These are phyloP conservation scores for Nicotiana knightiana DNA, from an alignment of 257 asterid genomes.

Conservation along the genomic window DNA sequence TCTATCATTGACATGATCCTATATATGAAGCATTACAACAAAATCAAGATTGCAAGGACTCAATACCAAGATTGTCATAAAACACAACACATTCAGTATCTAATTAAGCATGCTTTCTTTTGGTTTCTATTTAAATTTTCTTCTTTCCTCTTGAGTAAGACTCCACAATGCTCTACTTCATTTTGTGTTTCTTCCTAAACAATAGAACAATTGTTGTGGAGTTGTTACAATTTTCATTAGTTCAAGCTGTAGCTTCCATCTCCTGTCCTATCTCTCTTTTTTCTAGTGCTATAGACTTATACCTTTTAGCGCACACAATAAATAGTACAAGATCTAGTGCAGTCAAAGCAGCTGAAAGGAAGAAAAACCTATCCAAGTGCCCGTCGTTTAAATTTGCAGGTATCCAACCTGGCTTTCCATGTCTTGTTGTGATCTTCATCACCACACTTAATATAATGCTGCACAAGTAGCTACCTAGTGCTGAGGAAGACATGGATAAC, in stretches of 20 bases:
- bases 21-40: not conserved
- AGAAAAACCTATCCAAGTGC: constrained; percentile 78
- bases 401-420: constrained; percentile 76
- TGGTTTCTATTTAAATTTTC: not conserved
- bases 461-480: constrained; percentile 74
- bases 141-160: not conserved
- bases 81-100: not conserved
- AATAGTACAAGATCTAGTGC: constrained; percentile 56
- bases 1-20: not conserved
- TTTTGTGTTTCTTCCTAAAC: constrained; percentile 6
- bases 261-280: constrained; percentile 29
- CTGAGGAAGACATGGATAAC: constrained; percentile 73
- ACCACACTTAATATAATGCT: constrained; percentile 47
- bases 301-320: constrained; percentile 57
- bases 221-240: not conserved
- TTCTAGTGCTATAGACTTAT: constrained; percentile 44
- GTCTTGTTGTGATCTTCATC: constrained; percentile 53
- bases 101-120: not conserved
- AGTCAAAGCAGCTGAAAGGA: constrained; percentile 57
- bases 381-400: constrained; percentile 69
- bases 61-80: constrained; percentile 4
- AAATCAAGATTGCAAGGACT: not conserved
- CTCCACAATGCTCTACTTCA: constrained; percentile 9
- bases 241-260: constrained; percentile 8
- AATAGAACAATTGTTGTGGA: not conserved